phyloP scores from a whole-genome alignment of 192 early-diverging fungal genomes.

The Dissophora ornata region DNA sequence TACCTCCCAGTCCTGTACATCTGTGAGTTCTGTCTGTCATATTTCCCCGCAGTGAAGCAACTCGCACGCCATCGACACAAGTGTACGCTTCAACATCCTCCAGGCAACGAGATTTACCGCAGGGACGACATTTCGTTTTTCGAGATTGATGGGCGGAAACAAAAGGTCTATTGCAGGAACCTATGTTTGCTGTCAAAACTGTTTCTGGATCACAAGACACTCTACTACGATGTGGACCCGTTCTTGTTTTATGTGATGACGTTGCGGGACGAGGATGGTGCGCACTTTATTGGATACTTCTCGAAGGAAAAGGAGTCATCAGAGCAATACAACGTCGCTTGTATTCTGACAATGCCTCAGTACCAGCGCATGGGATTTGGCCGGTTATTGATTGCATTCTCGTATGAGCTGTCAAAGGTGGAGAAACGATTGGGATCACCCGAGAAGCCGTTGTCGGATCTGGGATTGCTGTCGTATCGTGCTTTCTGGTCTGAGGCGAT shows the following conservation, averaged over 20 bases:
- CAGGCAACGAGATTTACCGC: conserved; percentile 99
- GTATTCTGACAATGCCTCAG: conserved; percentile 97
- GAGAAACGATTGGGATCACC: conserved; percentile 96
- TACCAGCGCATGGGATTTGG: conserved; percentile 97
- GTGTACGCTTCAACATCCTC: conserved; percentile 94
- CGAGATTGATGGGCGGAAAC: conserved; percentile 96
- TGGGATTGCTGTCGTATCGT: conserved; percentile 94
- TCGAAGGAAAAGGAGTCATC: conserved; percentile 98
- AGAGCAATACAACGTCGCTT: conserved; percentile 98
- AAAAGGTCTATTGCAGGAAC: conserved; percentile 94
- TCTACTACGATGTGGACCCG: conserved; percentile 98
- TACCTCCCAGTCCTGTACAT: conserved; percentile 85
- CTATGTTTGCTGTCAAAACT: conserved; percentile 95
- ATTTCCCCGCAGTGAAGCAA: conserved; percentile 77
- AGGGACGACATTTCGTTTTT: conserved; percentile 93
- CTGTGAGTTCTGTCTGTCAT: conserved; percentile 96
- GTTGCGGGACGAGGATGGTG: conserved; percentile 84
- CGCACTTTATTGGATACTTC: conserved; percentile 97
- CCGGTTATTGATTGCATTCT: conserved; percentile 92
- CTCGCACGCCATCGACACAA: conserved; percentile 86
- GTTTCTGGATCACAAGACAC: conserved; percentile 98
- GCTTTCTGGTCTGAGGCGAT: conserved; percentile 96
- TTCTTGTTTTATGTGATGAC: conserved; percentile 99
- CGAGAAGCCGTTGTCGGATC: conserved; percentile 97
- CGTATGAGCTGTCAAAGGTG: conserved; percentile 95